Base-by-base conservation (phyloP, 805 yeast genomes). In the Starmerella stellata region DNA sequence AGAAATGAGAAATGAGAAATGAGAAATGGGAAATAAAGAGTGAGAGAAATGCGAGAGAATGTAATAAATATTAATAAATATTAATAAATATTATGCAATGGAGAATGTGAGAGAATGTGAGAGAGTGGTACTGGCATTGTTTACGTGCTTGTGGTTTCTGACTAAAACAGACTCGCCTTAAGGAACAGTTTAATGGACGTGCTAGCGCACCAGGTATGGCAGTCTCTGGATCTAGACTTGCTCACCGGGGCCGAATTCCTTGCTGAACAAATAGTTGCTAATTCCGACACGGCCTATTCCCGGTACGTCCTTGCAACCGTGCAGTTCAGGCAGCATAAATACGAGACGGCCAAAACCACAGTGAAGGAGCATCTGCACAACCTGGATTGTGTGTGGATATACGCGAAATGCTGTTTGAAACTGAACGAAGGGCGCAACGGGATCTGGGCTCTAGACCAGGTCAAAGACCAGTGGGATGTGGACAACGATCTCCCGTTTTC, bases 171-270 rank as follows among this genome's bases (percentile, higher is more conserved):
- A n/a, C n/a, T n/a, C n/a, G n/a, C n/a, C n/a, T n/a, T n/a, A n/a
- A n/a, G n/a, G n/a, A n/a, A n/a, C n/a, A n/a, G n/a, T n/a, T n/a
- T n/a, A 11, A 42, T 42, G 45, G 39, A 35, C 13, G 34, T 53
- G 17, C 38, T 46, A 30, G 58, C 62, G 38, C 60, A 71, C 42
- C 65, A 75, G 34, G 65, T 78, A n/a, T 60, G 79, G 54, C 78
- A 80, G 50, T 69, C 77, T 11, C 56, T 82, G 30, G 93, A 81
- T 49, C 69, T 70, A 42, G 82, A 74, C 52, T 66, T 78, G 43
- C 60, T 69, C 34, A 59, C 64, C 13, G 78, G 85, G 21, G 95
- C 96, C 1, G 83, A 76, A 52, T 81, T 90, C 58, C 75, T 87
- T 4, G 72, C 83, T 15, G 96, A 90, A 55, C 64, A 93, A 46